These are phyloP conservation scores for Protomyces pachydermus DNA, from an alignment of 1,139 yeast species.

Conservation along the genomic window DNA sequence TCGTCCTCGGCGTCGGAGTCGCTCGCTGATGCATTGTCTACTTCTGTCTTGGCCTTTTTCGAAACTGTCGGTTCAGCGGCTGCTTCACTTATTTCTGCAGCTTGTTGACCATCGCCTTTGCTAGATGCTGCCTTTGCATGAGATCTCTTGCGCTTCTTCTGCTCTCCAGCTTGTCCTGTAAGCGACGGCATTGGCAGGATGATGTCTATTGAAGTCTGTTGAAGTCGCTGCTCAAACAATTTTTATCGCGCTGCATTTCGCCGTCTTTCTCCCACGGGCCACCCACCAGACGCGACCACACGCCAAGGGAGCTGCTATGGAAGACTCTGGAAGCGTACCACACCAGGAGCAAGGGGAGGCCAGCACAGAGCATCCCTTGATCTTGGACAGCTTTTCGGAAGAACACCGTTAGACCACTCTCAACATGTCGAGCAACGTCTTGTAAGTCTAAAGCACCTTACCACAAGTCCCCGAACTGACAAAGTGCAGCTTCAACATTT, in stretches of 20 bases:
- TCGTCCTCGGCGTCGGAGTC: neutral
- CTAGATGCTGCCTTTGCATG: neutral
- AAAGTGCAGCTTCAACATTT: slow-evolving; percentile 49
- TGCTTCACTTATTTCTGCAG: neutral
- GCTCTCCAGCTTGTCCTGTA: neutral
- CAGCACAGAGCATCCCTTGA: too few species aligned
- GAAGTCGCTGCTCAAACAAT: too few species aligned
- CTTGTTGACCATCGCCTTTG: neutral
- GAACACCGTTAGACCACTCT: too few species aligned
- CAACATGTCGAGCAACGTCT: neutral
- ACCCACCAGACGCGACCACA: too few species aligned
- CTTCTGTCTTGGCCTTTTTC: slow-evolving; percentile 6
- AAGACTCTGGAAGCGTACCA: too few species aligned
- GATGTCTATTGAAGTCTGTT: too few species aligned
- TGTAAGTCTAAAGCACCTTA: neutral
- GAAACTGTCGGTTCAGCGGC: slow-evolving; percentile 3
- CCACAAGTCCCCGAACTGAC: neutral
- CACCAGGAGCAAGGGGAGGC: too few species aligned
- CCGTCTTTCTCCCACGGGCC: too few species aligned
- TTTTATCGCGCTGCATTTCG: too few species aligned
- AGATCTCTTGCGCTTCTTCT: slow-evolving; percentile 19
- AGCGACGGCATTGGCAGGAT: neutral
- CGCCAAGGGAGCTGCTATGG: too few species aligned
- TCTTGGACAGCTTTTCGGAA: too few species aligned
- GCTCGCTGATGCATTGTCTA: slow-evolving; percentile 30